These are phyloP conservation scores for Rosa chinensis DNA, from an alignment of 306 rosid species.

Conservation along the genomic window DNA sequence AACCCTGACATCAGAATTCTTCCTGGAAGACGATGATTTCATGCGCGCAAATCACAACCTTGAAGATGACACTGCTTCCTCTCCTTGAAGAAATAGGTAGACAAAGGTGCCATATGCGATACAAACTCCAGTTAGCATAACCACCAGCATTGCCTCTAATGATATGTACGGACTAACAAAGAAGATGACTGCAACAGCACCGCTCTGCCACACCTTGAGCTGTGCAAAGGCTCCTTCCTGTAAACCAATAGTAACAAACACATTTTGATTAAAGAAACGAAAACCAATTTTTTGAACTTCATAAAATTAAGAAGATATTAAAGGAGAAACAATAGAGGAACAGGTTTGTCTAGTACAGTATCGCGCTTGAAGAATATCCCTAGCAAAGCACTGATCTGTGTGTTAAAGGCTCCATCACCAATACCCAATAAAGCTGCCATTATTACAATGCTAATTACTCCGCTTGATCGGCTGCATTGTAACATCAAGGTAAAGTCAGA, in stretches of 20 bases:
- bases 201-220: slow-evolving; percentile 95
- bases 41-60: slow-evolving; percentile 25
- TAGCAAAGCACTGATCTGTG: slow-evolving; percentile 82
- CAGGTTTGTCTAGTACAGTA: slow-evolving; percentile 44
- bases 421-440: slow-evolving; percentile 81
- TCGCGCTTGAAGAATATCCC: slow-evolving; percentile 85
- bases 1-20: background rate
- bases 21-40: background rate
- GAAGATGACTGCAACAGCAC: slow-evolving; percentile 62
- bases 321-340: slow-evolving; percentile 3
- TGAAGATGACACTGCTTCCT: slow-evolving; percentile 38
- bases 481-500: slow-evolving; percentile 14
- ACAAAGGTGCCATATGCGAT: slow-evolving; percentile 43
- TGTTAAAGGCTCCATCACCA: slow-evolving; percentile 80
- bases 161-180: slow-evolving; percentile 65
- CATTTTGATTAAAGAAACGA: background rate
- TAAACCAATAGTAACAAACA: background rate
- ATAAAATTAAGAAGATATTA: background rate
- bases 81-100: slow-evolving; percentile 45
- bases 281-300: background rate
- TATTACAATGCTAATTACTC: slow-evolving; percentile 46
- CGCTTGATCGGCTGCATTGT: slow-evolving; percentile 46
- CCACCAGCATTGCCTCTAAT: slow-evolving; percentile 51
- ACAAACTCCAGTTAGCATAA: slow-evolving; percentile 52
- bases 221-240: slow-evolving; percentile 98